phyloP scores from a whole-genome alignment of 345 rosid species.

The Euphorbia peplus region DNA sequence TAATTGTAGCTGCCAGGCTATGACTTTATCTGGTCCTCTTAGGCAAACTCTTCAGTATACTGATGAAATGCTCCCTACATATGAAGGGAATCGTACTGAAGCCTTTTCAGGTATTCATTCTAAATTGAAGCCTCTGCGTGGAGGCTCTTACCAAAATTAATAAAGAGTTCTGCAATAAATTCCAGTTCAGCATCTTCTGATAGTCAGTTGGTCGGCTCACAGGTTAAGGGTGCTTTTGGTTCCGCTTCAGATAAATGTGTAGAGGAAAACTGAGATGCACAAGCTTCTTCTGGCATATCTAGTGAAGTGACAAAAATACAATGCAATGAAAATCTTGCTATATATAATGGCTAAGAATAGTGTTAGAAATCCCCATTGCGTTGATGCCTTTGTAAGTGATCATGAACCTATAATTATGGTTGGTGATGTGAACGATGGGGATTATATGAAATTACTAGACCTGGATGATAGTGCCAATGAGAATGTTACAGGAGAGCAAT shows the following conservation, averaged over 20 bases:
- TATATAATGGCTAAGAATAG: constrained; percentile 50
- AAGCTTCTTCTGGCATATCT: constrained; percentile 35
- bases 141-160: constrained; percentile 53
- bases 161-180: constrained; percentile 69
- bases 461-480: constrained; percentile 66
- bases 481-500: constrained; percentile 54
- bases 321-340: constrained; percentile 34
- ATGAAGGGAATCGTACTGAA: constrained; percentile 43
- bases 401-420: constrained; percentile 26
- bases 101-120: constrained; percentile 76
- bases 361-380: constrained; percentile 36
- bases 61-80: constrained; percentile 24
- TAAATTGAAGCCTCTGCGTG: constrained; percentile 68
- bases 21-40: constrained; percentile 28
- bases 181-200: constrained; percentile 82
- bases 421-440: constrained; percentile 34
- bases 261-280: constrained; percentile 48
- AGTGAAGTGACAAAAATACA: constrained; percentile 30
- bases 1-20: constrained; percentile 32
- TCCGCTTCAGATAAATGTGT: constrained; percentile 40
- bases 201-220: constrained; percentile 80
- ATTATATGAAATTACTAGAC: constrained; percentile 78
- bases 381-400: constrained; percentile 21
- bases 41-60: constrained; percentile 28
- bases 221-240: constrained; percentile 56